Percentiles rank a stretch among this genome's conserved stretches.
These are phyloP conservation scores for Pichia sp. DNA, from an alignment of 1,139 yeast genomes.

Conservation along the genomic window DNA sequence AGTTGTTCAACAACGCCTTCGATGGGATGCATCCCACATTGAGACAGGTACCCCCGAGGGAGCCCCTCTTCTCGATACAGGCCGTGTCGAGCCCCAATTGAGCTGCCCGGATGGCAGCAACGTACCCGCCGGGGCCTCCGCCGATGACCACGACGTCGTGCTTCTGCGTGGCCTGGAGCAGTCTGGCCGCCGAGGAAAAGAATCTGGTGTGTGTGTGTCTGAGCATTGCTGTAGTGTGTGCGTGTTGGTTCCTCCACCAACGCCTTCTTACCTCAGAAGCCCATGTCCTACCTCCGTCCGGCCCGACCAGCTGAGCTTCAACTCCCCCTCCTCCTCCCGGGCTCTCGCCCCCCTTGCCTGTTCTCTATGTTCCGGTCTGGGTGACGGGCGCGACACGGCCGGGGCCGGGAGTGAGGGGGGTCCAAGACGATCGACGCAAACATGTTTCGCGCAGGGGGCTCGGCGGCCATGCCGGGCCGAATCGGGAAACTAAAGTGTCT, in stretches of 20 bases:
- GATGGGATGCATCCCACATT: slow-evolving; percentile 99
- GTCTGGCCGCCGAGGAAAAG: slow-evolving; percentile 30
- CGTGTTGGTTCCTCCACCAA: neutral
- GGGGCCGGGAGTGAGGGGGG: neutral
- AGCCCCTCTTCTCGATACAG: slow-evolving; percentile 94
- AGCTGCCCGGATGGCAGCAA: slow-evolving; percentile 98
- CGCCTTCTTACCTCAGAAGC: no score
- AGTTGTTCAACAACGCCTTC: slow-evolving; percentile 89
- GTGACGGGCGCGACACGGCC: slow-evolving; percentile 16
- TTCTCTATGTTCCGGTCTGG: no score
- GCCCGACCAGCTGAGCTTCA: neutral
- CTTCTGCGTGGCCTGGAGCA: slow-evolving; percentile 40
- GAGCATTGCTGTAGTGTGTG: slow-evolving; percentile 23
- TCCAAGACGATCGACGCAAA: neutral
- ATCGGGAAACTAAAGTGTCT: no score
- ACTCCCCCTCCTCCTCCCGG: neutral
- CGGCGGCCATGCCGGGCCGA: neutral
- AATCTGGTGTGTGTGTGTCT: slow-evolving; percentile 30
- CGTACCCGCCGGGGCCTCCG: slow-evolving; percentile 99
- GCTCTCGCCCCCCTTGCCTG: neutral
- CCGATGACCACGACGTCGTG: slow-evolving; percentile 95
- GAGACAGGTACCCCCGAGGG: slow-evolving; percentile 95
- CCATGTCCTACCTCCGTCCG: neutral
- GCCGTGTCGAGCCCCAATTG: slow-evolving; percentile 93
- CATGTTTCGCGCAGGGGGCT: neutral